A percentile compares a stretch with the other conserved stretches of the same genome.
phyloP scores from a whole-genome alignment of 768 basidiomycete genomes.

The Cystobasidium onofrii region DNA sequence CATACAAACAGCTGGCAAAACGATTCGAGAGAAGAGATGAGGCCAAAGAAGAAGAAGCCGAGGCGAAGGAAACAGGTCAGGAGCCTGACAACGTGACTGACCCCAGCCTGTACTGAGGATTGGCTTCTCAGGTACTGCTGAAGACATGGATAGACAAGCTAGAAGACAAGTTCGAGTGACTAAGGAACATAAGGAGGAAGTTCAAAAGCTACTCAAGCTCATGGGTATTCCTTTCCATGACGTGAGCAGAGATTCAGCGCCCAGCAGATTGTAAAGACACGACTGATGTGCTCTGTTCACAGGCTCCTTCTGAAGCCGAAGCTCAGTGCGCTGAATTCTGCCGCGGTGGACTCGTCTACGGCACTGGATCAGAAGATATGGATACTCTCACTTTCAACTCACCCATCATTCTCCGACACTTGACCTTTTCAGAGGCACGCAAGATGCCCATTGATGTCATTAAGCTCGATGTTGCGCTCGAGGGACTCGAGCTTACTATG shows the following conservation, averaged over 20 bases:
- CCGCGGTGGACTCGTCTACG: constrained; percentile 93
- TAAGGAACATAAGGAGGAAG: constrained; percentile 91
- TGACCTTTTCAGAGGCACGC: constrained; percentile 92
- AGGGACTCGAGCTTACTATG: constrained; percentile 89
- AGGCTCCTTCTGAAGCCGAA: constrained; percentile 98
- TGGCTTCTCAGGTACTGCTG: constrained; percentile 63
- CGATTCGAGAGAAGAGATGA: constrained; percentile 85
- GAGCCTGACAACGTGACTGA: too few relatives aligned
- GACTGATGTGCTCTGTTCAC: too few relatives aligned
- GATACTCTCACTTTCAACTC: constrained; percentile 93
- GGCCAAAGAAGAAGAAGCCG: constrained; percentile 87
- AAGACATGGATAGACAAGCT: constrained; percentile 83
- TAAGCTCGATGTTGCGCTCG: constrained; percentile 66
- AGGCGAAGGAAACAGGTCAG: constrained; percentile 93
- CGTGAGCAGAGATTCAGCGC: constrained; percentile 51
- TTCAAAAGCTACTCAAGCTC: constrained; percentile 68
- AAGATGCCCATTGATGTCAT: constrained; percentile 94
- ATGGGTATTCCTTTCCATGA: constrained; percentile 97
- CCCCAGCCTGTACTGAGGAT: background rate
- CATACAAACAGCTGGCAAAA: constrained; percentile 73
- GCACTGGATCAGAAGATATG: constrained; percentile 98
- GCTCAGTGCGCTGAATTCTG: constrained; percentile 98
- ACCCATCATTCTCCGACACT: constrained; percentile 83
- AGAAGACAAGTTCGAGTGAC: constrained; percentile 91
- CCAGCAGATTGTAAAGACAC: too few relatives aligned